Percentiles rank a stretch among this genome's conserved stretches.
These are phyloP conservation scores for Geranium rotundifolium DNA, from an alignment of 345 rosid genomes.

Conservation along the genomic window DNA sequence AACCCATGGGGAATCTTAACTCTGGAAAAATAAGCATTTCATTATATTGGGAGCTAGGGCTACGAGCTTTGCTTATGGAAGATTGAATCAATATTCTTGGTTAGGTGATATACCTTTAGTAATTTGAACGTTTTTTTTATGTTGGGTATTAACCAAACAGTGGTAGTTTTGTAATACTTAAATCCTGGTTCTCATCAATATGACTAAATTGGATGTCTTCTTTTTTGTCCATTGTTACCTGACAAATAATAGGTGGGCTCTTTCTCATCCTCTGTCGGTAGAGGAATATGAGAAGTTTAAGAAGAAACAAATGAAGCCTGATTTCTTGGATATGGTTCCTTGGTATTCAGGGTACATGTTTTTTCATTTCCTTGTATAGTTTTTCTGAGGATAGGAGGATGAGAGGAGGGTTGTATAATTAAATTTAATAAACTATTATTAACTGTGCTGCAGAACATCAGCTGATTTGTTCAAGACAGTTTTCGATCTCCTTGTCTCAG, in stretches of 20 bases:
- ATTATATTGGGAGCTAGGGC: background rate
- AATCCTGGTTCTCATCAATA: background rate
- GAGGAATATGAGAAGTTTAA: constrained; percentile 68
- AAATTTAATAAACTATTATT: constrained; percentile 3
- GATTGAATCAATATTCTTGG: background rate
- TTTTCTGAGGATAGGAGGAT: background rate
- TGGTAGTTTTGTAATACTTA: background rate
- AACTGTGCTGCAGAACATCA: constrained; percentile 66
- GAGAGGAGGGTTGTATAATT: background rate
- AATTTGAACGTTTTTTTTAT: background rate
- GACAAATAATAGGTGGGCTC: constrained; percentile 69
- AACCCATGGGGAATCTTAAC: no score
- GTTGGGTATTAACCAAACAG: background rate
- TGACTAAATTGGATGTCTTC: background rate
- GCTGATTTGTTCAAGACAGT: constrained; percentile 96
- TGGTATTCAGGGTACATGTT: constrained; percentile 92
- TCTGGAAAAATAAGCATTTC: background rate
- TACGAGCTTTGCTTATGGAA: background rate
- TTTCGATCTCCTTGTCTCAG: constrained; percentile 95
- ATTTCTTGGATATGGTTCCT: constrained; percentile 98
- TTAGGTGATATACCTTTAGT: background rate
- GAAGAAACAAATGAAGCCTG: constrained; percentile 84
- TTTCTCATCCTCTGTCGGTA: constrained; percentile 77
- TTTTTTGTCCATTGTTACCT: background rate
- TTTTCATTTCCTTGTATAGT: constrained; percentile 1